Conservation (phyloP, 2,329 filamentous ascomycete species). For the Ambrosiella beaveri region DNA sequence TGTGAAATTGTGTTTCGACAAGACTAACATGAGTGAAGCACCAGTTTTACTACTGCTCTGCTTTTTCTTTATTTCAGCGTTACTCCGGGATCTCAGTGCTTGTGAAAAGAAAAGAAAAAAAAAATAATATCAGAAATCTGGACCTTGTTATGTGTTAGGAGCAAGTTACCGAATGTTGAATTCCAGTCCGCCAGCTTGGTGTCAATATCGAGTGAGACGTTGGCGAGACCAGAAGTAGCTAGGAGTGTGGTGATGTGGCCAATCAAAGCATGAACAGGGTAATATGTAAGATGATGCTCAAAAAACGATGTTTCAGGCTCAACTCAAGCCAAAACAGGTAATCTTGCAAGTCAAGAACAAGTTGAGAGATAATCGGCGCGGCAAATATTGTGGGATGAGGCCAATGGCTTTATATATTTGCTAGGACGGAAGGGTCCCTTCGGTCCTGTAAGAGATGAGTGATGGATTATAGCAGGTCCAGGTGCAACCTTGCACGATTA, state of each 20-base stretch:
- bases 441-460: background rate
- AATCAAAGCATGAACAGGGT: no score
- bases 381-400: background rate
- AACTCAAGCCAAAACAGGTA: background rate
- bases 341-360: background rate
- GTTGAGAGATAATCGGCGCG: background rate
- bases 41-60: no score
- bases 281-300: background rate
- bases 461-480: background rate
- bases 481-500: slow-evolving; percentile 6
- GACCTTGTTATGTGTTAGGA: no score
- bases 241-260: no score
- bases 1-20: background rate
- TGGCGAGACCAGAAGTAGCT: no score
- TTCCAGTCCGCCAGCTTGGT: no score
- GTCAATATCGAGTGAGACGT: no score
- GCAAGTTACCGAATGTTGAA: no score
- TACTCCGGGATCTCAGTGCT: no score
- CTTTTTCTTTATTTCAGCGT: no score
- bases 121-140: no score
- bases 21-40: background rate
- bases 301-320: background rate
- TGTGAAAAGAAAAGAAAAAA: no score
- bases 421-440: background rate
- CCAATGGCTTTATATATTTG: slow-evolving; percentile 1